Evolutionary conservation across 768 basidiomycete genomes (phyloP).

Genomic region (Suillus brevipes): DNA sequence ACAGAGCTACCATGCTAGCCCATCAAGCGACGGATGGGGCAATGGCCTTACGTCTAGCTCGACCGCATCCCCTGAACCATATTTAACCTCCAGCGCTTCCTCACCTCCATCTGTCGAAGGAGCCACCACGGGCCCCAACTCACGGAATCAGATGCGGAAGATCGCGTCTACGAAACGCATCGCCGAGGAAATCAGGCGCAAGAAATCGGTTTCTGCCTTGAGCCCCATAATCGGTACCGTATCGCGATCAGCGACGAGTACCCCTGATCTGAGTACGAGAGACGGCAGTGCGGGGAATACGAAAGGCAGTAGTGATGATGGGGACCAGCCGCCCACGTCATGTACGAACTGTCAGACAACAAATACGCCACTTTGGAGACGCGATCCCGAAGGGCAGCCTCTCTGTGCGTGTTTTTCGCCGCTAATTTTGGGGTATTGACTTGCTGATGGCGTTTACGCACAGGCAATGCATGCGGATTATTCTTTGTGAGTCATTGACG

Average conservation of each 20-base stretch:
- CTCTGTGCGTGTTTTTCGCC: conserved; percentile 58
- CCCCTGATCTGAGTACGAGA: conserved; percentile 54
- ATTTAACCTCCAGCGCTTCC: conserved; percentile 66
- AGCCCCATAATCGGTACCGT: conserved; percentile 28
- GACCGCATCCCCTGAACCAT: conserved; percentile 74
- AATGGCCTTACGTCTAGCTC: conserved; percentile 67
- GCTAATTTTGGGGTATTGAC: conserved; percentile 10
- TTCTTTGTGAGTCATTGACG: conserved; percentile 72
- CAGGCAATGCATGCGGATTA: conserved; percentile 89
- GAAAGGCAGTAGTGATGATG: conserved; percentile 58
- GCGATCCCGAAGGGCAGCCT: conserved; percentile 91
- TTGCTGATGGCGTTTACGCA: conserved; percentile 13
- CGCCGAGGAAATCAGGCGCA: conserved; percentile 55
- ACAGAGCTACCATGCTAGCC: conserved; percentile 66
- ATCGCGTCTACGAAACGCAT: conserved; percentile 66
- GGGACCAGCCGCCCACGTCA: conserved; percentile 71
- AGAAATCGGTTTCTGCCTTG: conserved; percentile 40
- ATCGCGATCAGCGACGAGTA: conserved; percentile 60
- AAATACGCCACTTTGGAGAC: conserved; percentile 90
- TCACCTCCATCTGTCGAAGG: conserved; percentile 71
- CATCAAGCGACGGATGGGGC: conserved; percentile 81
- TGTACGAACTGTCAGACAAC: conserved; percentile 97
- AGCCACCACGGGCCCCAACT: conserved; percentile 28
- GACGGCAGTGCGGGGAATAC: conserved; percentile 30
- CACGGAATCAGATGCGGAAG: conserved; percentile 48